Base-by-base conservation (phyloP, 2,329 filamentous ascomycete genomes). In the Fusarium transvaalense region DNA sequence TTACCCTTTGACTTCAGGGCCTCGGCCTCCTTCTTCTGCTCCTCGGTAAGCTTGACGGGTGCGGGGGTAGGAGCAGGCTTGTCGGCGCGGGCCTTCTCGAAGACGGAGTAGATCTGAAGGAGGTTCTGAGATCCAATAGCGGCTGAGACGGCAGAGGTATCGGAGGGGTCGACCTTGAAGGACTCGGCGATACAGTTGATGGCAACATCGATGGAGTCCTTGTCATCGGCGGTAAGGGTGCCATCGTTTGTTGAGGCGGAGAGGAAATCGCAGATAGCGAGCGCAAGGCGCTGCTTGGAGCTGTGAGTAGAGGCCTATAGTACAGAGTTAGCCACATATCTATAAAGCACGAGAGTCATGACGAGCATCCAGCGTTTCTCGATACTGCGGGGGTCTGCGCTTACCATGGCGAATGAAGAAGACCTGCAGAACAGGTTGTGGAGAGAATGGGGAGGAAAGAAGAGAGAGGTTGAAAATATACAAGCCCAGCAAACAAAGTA, bases 211-310 rank as follows among this genome's bases (percentile, higher is more conserved):
- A 99, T 92, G 68, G 91, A 95, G 77, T 99, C 96, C 73, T 91
- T 89, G 80, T 99, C 95, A 75, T 98, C 96, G 74, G 91, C 83
- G 55, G 91, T 87, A 61, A 99, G 88, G 43, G 94, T 97, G 76
- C 96, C 96, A 79, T 99, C 96, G 67, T 89, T 91, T 73, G 93
- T 84, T 45, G 94, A 97, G 62, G 88, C 90, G 74, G 88, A 88
- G 65, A 99, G 91, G 85, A 97, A 99, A 83, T 98, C 93, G 84
- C 97, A 93, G 80, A 99, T 95, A 75, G 96, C 93, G 78, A 99
- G 92, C 80, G 96, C 96, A 69, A 99, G 91, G 83, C 94, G 93
- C 88, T 99, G 88, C 80, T 88, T 88, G 61, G 86, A 83, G 54
- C 84, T 82, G 42, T 83, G 74, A 57, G 74, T 80, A 63, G 82